Evolutionary conservation across 352 stramenopile species (phyloP).

Genomic region (Thraustochytrium striatum): DNA sequence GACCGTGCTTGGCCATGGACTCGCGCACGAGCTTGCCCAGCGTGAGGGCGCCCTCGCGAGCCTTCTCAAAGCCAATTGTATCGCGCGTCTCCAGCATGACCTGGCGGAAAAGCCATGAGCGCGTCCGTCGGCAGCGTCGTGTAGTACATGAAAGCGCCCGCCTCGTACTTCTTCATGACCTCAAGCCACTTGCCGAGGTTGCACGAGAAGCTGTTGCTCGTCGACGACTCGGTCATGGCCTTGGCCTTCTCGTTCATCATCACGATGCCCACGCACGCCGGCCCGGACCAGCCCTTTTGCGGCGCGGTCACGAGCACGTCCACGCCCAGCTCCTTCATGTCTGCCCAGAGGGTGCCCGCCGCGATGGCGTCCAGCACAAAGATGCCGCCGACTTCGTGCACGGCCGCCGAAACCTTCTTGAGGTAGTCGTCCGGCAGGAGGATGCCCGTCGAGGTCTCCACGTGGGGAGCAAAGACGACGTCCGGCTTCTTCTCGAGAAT

Average conservation of each 20-base stretch:
- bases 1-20: constrained; percentile 59
- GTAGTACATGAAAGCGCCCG: constrained; percentile 66
- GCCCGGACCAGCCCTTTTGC: constrained; percentile 68
- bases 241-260: constrained; percentile 62
- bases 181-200: constrained; percentile 65
- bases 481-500: constrained; percentile 63
- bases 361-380: constrained; percentile 73
- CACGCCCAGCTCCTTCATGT: constrained; percentile 69
- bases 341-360: constrained; percentile 65
- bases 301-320: constrained; percentile 69
- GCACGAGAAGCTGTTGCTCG: constrained; percentile 65
- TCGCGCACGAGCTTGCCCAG: constrained; percentile 59
- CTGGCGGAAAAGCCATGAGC: constrained; percentile 65
- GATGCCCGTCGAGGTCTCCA: constrained; percentile 71
- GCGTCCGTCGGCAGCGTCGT: constrained; percentile 73
- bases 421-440: constrained; percentile 72
- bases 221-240: constrained; percentile 55
- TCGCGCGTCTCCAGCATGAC: constrained; percentile 64
- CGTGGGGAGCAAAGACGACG: constrained; percentile 67
- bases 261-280: constrained; percentile 59
- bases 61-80: constrained; percentile 47
- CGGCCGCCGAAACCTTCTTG: constrained; percentile 57
- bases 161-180: constrained; percentile 71
- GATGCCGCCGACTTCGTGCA: constrained; percentile 64
- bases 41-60: constrained; percentile 44